Evolutionary conservation across 1,284 basidiomycete species (phyloP), one percentile per base, ranked within the genome.

Genomic region (Amylostereum areolatum): DNA sequence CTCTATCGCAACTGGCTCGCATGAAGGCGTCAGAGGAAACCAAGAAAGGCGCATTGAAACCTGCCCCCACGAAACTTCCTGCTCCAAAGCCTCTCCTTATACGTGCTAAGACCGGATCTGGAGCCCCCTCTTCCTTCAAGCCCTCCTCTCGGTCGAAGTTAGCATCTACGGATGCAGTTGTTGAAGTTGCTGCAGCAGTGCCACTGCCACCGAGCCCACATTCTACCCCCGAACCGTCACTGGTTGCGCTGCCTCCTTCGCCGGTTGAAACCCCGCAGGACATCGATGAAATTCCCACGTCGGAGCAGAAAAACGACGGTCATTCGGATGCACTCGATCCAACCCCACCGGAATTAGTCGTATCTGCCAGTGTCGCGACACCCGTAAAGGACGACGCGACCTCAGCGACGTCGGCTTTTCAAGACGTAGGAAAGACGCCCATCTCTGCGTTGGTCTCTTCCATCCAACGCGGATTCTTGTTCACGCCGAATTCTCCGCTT

Each of bases 381-480:
- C 18, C 18, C 18, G 18, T 18, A 18, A 18, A 18, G 18, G 18
- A 18, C 18, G 18, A 18, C 18, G 18, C 18, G 18, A 18, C 18
- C 18, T 18, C 18, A 18, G 18, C 18, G 18, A 18, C 18, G 18
- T 18, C 18, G 18, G 18, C 18, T 18, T 18, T 18, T 18, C 18
- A 18, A 18, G 53, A 54, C 40, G 53, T 61, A 31, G 56, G 57
- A 44, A 62, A 75, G 55, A 87, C 85, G 29, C 85, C 85, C 1
- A 88, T 88, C 47, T 85, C 85, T 2, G 70, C 77, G 5, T 71
- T 88, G 35, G 69, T 89, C 35, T 72, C 74, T 32, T 83, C 81
- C 3, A 89, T 88, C 51, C 75, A 87, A 56, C 75, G 71, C 27
- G 85, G 83, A 11, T 89, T 88, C 62, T 62, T 83, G 30, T 76